Evolutionary conservation across 176 grass and related monocot species (phyloP), one percentile per base, ranked within the genome.

Genomic region (Aegilops bicornis): DNA sequence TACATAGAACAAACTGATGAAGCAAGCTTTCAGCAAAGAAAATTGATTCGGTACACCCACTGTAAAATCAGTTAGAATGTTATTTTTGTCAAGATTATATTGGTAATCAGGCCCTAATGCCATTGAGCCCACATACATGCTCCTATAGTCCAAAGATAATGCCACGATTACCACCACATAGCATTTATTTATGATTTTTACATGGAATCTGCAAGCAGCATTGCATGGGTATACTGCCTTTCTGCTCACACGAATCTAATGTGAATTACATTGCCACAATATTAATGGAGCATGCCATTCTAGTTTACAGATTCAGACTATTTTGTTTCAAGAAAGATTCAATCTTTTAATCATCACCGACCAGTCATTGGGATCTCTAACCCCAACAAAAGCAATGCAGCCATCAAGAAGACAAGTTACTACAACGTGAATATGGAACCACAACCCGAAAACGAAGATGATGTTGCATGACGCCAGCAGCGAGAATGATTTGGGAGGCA

Each of bases 81-180:
- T n/a, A 14, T 22, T 39, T 67, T 40, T 37, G n/a, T 72, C n/a
- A 72, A 40, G 69, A 72, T 42, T 40, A 40, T 24, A 42, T 43
- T 22, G 10, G 69, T 72, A 72, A 72, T 72, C 40, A 72, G 32
- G 36, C 36, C 20, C 36, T 71, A 71, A 23, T 37, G 20, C 9
- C 69, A 71, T 23, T 37, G 20, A 40, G 9, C 69, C 19, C 20
- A 71, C 39, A 20, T 67, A 31, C 59, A 8, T 66, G 64, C 25
- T 31, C 64, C 5, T 39, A 20, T 39, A 39, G 20, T 40, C 35
- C 39, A 40, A 72, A 72, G 36, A 71, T 20, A 42, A 42, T 72
- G 69, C 69, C 69, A 72, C 36, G 11, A 72, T 72, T 72, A 72
- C 69, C 36, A 72, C 69, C 69, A 24, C 36, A 40, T 72, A 40